Base-by-base conservation (phyloP, 306 rosid species). In the Gynostemma pentaphyllum region DNA sequence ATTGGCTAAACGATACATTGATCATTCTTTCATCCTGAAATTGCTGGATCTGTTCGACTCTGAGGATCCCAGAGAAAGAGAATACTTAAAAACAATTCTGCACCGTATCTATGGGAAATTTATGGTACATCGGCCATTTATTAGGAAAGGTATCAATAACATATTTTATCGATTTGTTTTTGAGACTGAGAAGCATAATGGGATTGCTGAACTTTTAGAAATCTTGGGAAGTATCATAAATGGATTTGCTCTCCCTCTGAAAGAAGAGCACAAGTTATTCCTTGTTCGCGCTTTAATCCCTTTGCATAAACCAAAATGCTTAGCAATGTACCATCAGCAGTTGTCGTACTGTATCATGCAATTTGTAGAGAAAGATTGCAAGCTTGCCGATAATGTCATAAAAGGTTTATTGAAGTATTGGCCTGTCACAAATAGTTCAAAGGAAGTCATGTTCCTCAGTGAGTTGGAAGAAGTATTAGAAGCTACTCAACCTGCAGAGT, bases 341-440 rank as follows among this genome's bases (percentile, higher is more conserved):
- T 72, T 88, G 61, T 85, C 88, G 15, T 85, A 85, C 72, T 83
- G 90, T 78, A 81, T 85, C 66, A 78, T 79, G 2, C 94, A 85
- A 55, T 88, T 85, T 79, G 96, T 83, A 36, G 96, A 88, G 76
- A 88, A 88, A 70, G 96, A 85, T 59, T 85, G 86, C 81, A 88
- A 88, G 74, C 94, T 88, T 79, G 86, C 96, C 23, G 96, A 88
- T 75, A 79, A 90, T 24, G 82, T 88, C 53, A 83, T 85, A 52
- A 77, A 94, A 82, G 90, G 96, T 64, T 78, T 88, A 26, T 64
- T 85, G 73, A 88, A 88, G 85, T 88, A 85, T 80, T 88, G 96
- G 96, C 96, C 96, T 0, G 76, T 88, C 73, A 88, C 96, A 45
- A 88, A 83, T 72, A 88, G 94, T 69, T 67, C 86, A 2, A 88